phyloP scores from a whole-genome alignment of 148 eudicot genomes.

The Pharnaceum exiguum region DNA sequence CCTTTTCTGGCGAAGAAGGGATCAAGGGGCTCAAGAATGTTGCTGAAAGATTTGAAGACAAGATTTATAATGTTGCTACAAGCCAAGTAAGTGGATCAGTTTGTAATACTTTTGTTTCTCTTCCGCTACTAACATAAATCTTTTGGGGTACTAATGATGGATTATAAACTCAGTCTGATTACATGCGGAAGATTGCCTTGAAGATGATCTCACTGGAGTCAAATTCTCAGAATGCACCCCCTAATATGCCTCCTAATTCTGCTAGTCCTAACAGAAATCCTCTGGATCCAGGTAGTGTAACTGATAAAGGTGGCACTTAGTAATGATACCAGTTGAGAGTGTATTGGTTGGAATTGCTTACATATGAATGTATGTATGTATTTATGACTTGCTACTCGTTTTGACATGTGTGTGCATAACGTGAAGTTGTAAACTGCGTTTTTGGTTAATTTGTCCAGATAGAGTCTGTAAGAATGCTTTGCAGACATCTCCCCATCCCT shows the following conservation, averaged over 20 bases:
- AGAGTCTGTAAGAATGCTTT: too few relatives aligned
- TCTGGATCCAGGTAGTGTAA: constrained; percentile 62
- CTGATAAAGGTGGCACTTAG: neutral
- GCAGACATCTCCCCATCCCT: too few relatives aligned
- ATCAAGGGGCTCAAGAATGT: constrained; percentile 45
- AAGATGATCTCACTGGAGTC: constrained; percentile 65
- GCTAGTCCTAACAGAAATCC: constrained; percentile 45
- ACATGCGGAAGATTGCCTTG: constrained; percentile 53
- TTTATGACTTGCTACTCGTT: too few relatives aligned
- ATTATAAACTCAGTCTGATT: constrained; percentile 47
- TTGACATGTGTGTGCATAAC: too few relatives aligned
- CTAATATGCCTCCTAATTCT: constrained; percentile 46
- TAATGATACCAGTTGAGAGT: too few relatives aligned
- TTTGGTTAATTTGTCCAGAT: too few relatives aligned
- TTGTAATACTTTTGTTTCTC: neutral
- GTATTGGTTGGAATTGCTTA: too few relatives aligned
- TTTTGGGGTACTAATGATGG: neutral
- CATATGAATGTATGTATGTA: too few relatives aligned
- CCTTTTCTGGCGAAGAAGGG: constrained; percentile 52
- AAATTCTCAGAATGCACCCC: constrained; percentile 48
- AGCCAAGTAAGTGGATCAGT: constrained; percentile 42
- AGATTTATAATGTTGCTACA: constrained; percentile 50
- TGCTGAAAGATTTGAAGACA: constrained; percentile 65
- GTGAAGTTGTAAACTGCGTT: too few relatives aligned
- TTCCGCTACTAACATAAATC: neutral